Evolutionary conservation across 2,329 filamentous ascomycete species (phyloP), one percentile per base, ranked within the genome.

Genomic region (Scopulariopsis brevicaulis): DNA sequence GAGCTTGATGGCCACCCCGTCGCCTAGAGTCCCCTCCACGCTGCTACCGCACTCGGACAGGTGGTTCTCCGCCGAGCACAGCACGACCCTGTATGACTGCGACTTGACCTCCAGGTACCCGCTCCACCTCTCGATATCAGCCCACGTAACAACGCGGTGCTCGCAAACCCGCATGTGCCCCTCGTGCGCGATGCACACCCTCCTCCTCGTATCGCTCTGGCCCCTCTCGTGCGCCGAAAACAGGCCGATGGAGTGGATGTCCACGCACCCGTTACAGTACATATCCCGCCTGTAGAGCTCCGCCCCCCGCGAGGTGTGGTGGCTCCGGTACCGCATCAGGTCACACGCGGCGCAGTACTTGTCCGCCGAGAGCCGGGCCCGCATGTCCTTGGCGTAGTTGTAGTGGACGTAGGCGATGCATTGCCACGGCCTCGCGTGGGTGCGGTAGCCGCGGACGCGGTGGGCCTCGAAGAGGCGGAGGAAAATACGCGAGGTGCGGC

Each of bases 181-280:
- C 35, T 58, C 56, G 51, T 58, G 56, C 10, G 51, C 51, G 51
- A 58, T 52, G 56, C 56, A 58, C 8, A 51, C 55, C n/a, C 55
- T 46, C 35, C 37, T 24, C 46, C 25, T 40, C n/a, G n/a, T 24
- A n/a, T 32, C 24, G 24, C 25, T 24, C 1, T 34, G 28, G 22
- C 24, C 25, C n/a, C 56, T 51, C 15, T 58, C 22, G 0, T 25
- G 24, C 4, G 51, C 10, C 15, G 56, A 58, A 24, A 58, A 58
- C 46, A 58, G 40, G 34, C 40, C 24, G 15, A 50, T 50, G 1
- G 51, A 20, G 35, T 53, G 50, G n/a, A 24, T 32, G 32, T 28
- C 40, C 0, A 25, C 34, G 51, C 56, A 58, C 14, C 20, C 35
- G 5, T 18, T 14, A 34, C 56, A 58, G 56, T 54, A 48, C 14